Percentiles rank a stretch among this genome's conserved stretches.
Conservation (phyloP, 2,329 filamentous ascomycete genomes). For the Monilinia fructigena region DNA sequence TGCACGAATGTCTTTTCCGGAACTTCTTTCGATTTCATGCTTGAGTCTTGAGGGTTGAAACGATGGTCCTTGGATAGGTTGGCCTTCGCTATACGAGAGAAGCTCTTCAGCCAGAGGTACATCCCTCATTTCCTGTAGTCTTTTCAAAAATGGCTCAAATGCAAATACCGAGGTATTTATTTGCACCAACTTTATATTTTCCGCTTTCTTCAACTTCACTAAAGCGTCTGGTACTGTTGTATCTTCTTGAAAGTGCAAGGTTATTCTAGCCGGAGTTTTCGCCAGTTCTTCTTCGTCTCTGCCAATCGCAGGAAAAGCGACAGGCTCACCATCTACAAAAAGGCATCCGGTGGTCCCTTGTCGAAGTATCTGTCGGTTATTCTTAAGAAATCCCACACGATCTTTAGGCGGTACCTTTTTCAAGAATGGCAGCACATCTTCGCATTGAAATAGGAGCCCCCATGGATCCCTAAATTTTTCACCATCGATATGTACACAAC, state of each 20-base stretch:
- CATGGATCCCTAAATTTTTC: slow-evolving; percentile 38
- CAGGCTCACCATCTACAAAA: slow-evolving; percentile 49
- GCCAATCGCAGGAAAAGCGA: slow-evolving; percentile 60
- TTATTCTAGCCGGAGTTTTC: slow-evolving; percentile 47
- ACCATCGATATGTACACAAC: slow-evolving; percentile 28
- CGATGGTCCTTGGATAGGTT: slow-evolving; percentile 23
- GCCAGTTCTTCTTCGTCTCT: slow-evolving; percentile 50
- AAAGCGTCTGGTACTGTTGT: slow-evolving; percentile 50
- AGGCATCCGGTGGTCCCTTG: slow-evolving; percentile 63
- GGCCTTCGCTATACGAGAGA: slow-evolving; percentile 42
- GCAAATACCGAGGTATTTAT: slow-evolving; percentile 67
- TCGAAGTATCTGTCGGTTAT: slow-evolving; percentile 52
- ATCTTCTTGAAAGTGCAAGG: slow-evolving; percentile 52
- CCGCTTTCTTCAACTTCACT: slow-evolving; percentile 42
- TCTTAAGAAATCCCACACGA: slow-evolving; percentile 48
- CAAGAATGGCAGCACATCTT: slow-evolving; percentile 48
- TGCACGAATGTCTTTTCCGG: slow-evolving; percentile 38
- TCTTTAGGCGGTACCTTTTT: slow-evolving; percentile 33
- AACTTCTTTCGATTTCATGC: slow-evolving; percentile 29
- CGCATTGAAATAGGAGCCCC: slow-evolving; percentile 45
- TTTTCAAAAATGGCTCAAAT: slow-evolving; percentile 63
- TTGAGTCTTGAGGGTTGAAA: slow-evolving; percentile 35
- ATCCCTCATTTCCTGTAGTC: slow-evolving; percentile 55
- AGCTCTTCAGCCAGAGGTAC: slow-evolving; percentile 57
- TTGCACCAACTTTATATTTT: slow-evolving; percentile 51